Base-by-base conservation (phyloP, 805 yeast genomes). In the Kuraishia capsulata region DNA sequence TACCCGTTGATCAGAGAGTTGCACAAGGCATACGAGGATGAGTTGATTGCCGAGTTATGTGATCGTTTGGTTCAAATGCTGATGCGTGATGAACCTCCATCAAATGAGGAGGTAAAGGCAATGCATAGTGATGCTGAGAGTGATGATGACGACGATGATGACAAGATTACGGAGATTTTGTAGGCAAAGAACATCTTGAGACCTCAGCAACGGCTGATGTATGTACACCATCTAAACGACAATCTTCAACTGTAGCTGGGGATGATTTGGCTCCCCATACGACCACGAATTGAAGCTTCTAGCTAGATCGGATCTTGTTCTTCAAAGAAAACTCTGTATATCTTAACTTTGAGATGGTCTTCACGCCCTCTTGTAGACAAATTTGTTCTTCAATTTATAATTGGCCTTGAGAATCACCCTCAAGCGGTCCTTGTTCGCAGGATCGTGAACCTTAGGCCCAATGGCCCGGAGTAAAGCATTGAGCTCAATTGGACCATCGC, bases 61-160 rank as follows among this genome's bases (percentile, higher is more conserved):
- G 95, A 87, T 49, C 72, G 92, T 54, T 59, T 84, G 30, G 98
- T 89, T 18, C 90, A 90, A 56, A 74, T 87, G 78, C 68, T 90
- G 45, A 83, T 84, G 92, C 77, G 97, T 66, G 97, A 90, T 52
- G 97, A 89, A 52, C 73, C 71, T 8, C 71, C 75, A 26, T 61
- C 59, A 23, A 55, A 49, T 3, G 63, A 55, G 44, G 69, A 61
- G 30, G 64, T 65, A 16, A 76, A 73, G 37, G 78, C 76, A 40
- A 41, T 68, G 41, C 60, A 64, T 20, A 51, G 61, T 28, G 66
- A 56, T n/a, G 65, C 64, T 19, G 69, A 67, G 25, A 67, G 62
- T 43, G 73, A 65, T 23, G 76, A 73, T 23, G 74, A 69, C 33
- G n/a, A n/a, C 43, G 73, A 65, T 23, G 76, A 73, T 23, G 73